Percentiles rank a stretch among this genome's conserved stretches.
phyloP scores from a whole-genome alignment of 2,329 filamentous ascomycete genomes.

The Ambrosiella cleistominuta region DNA sequence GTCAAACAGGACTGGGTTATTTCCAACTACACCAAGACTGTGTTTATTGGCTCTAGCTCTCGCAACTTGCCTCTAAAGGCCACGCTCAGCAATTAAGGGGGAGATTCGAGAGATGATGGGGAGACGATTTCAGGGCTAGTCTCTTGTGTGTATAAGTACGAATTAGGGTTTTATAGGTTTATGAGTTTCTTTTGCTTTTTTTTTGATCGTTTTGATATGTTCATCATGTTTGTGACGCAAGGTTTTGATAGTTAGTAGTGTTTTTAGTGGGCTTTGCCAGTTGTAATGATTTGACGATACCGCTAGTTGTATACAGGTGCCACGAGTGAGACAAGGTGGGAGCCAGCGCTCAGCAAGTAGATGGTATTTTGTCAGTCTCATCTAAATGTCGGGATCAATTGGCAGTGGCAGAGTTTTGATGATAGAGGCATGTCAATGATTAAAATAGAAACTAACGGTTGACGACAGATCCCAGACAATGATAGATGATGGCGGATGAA shows the following conservation, averaged over 20 bases:
- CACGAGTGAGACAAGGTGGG: too few relatives aligned
- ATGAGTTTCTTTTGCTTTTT: background rate
- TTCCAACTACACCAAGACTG: conserved; percentile 32
- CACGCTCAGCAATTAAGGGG: conserved; percentile 12
- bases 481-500: too few relatives aligned
- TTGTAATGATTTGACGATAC: too few relatives aligned
- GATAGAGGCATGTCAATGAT: too few relatives aligned
- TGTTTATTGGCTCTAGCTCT: conserved; percentile 38
- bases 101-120: background rate
- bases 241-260: background rate
- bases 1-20: conserved; percentile 67
- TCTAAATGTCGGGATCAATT: too few relatives aligned
- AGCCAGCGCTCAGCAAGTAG: too few relatives aligned
- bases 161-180: background rate
- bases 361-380: too few relatives aligned
- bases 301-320: too few relatives aligned
- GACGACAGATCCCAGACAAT: too few relatives aligned
- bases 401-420: too few relatives aligned
- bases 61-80: conserved; percentile 32
- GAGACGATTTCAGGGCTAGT: background rate
- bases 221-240: background rate
- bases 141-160: background rate
- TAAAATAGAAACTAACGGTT: too few relatives aligned
- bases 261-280: background rate
- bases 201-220: background rate